A percentile compares a stretch with the other conserved stretches of the same genome.
These are phyloP conservation scores for Colletotrichum sp. DNA, from an alignment of 2,329 filamentous ascomycete genomes.

Conservation along the genomic window DNA sequence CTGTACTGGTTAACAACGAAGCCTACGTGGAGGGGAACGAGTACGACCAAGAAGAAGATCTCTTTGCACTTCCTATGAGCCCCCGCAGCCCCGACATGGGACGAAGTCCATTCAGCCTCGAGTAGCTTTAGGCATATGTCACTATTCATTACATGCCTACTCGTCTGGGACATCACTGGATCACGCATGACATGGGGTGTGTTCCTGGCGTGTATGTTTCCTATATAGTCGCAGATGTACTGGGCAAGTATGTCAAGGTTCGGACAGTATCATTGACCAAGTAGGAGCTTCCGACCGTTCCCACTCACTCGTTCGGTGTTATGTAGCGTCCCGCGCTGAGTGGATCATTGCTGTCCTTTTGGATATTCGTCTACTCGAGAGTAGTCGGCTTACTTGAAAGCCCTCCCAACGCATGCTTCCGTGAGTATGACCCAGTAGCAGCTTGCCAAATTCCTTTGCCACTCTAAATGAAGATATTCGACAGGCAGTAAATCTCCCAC, in stretches of 20 bases:
- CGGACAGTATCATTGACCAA: not conserved
- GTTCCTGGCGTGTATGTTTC: not conserved
- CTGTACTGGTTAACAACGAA: slow-evolving; percentile 39
- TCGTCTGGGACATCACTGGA: not conserved
- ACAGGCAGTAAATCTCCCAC: not conserved
- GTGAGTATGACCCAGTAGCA: not conserved
- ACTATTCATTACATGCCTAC: not conserved
- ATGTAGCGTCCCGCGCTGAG: not conserved
- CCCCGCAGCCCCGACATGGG: slow-evolving; percentile 86
- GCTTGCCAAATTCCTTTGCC: not conserved
- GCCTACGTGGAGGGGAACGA: slow-evolving; percentile 32
- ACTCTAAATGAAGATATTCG: not conserved
- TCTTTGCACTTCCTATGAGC: slow-evolving; percentile 88
- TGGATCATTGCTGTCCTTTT: not conserved
- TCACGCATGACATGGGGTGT: not conserved
- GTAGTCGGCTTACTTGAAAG: not conserved
- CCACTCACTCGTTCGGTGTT: not conserved
- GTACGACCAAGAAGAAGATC: slow-evolving; percentile 73
- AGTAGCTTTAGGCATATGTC: not conserved
- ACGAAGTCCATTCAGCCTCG: slow-evolving; percentile 76
- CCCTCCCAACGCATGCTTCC: not conserved
- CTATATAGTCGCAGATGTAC: not conserved
- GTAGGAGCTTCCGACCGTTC: not conserved
- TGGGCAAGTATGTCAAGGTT: not conserved
- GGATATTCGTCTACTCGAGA: not conserved